Evolutionary conservation across 768 basidiomycete species (phyloP).

Genomic region (Cyathus striatus): DNA sequence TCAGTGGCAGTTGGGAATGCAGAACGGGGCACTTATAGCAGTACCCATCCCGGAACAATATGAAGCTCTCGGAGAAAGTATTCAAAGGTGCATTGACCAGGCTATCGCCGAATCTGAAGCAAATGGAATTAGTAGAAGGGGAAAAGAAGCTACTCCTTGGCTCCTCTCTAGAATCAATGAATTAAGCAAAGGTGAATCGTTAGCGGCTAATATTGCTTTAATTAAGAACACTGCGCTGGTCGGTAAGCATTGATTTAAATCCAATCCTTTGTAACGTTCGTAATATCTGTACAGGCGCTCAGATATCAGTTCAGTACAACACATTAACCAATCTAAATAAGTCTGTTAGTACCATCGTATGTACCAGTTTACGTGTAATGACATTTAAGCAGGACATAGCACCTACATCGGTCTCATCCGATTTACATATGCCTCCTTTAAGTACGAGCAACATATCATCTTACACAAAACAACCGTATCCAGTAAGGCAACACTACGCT

Average conservation of each 20-base stretch:
- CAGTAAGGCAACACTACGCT: no score
- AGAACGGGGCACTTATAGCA: slow-evolving; percentile 77
- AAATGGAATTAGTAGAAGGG: slow-evolving; percentile 71
- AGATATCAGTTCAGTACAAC: slow-evolving; percentile 76
- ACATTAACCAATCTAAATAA: slow-evolving; percentile 33
- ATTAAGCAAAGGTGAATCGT: slow-evolving; percentile 70
- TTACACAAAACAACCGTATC: no score
- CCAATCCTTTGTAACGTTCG: not conserved
- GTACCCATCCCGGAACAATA: slow-evolving; percentile 85
- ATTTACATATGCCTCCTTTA: no score
- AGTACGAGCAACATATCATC: no score
- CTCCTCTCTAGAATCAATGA: slow-evolving; percentile 78
- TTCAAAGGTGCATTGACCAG: slow-evolving; percentile 78
- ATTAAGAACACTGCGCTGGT: slow-evolving; percentile 84
- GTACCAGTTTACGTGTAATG: no score
- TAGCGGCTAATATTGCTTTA: slow-evolving; percentile 78
- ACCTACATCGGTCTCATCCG: no score
- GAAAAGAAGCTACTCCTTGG: slow-evolving; percentile 96
- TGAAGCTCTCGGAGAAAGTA: slow-evolving; percentile 55
- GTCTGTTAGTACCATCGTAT: no score
- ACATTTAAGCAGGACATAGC: no score
- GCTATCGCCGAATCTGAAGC: slow-evolving; percentile 82
- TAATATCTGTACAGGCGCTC: slow-evolving; percentile 45
- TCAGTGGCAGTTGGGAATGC: slow-evolving; percentile 65
- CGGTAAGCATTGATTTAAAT: slow-evolving; percentile 42